Percentiles rank a stretch among this genome's conserved stretches.
Evolutionary conservation across 176 grass and related monocot genomes (phyloP).

Genomic region (Oryza brachyantha): DNA sequence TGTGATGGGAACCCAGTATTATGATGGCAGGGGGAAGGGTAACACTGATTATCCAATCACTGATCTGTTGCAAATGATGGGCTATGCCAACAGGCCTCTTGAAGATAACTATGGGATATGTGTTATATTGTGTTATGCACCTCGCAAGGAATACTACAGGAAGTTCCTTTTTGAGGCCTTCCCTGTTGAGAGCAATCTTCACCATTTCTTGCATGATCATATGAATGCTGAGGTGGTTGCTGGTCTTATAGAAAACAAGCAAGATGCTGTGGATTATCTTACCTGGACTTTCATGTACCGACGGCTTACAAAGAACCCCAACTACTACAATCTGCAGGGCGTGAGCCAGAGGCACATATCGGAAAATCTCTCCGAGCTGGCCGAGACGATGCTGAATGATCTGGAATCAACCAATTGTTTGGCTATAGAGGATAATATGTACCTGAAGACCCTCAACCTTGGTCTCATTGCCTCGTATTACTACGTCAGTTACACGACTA

Average conservation of each 20-base stretch:
- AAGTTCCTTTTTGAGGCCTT: slow-evolving; percentile 89
- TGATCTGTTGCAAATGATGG: slow-evolving; percentile 96
- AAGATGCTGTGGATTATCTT: slow-evolving; percentile 90
- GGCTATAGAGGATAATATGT: slow-evolving; percentile 92
- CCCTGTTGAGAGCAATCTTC: slow-evolving; percentile 90
- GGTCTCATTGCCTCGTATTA: slow-evolving; percentile 94
- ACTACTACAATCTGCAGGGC: slow-evolving; percentile 96
- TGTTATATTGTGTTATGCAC: slow-evolving; percentile 93
- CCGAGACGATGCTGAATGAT: slow-evolving; percentile 67
- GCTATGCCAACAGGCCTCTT: slow-evolving; percentile 88
- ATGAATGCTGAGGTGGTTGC: slow-evolving; percentile 88
- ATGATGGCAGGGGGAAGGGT: slow-evolving; percentile 89
- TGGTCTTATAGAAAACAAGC: slow-evolving; percentile 78
- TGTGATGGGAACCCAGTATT: slow-evolving; percentile 97
- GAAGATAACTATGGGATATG: slow-evolving; percentile 89
- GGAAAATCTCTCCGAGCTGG: slow-evolving; percentile 79
- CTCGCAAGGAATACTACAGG: slow-evolving; percentile 94
- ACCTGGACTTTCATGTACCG: slow-evolving; percentile 98
- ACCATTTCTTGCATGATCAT: slow-evolving; percentile 95
- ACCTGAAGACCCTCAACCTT: slow-evolving; percentile 85
- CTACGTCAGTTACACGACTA: slow-evolving; percentile 89
- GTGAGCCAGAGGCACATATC: slow-evolving; percentile 93
- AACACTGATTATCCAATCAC: slow-evolving; percentile 95
- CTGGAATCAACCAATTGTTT: slow-evolving; percentile 83
- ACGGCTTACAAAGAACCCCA: slow-evolving; percentile 82